These are phyloP conservation scores for Pittosporum tobira DNA, from an alignment of 129 eudicot species.

Conservation along the genomic window DNA sequence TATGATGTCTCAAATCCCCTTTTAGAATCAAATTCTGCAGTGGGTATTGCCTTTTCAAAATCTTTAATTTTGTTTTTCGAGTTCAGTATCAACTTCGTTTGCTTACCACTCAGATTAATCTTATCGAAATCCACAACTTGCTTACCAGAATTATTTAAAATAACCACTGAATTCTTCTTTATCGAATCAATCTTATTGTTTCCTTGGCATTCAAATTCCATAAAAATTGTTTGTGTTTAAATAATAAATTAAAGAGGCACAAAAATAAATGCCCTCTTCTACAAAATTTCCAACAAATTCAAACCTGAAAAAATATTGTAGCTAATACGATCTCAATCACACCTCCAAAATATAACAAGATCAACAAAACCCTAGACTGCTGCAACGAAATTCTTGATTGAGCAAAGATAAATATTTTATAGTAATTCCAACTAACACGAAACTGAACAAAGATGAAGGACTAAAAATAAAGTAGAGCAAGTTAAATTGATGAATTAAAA, in stretches of 20 bases:
- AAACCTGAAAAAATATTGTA: background rate
- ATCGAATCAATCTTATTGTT: slow-evolving; percentile 28
- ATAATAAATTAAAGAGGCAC: slow-evolving; percentile 3
- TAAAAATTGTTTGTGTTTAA: slow-evolving; percentile 29
- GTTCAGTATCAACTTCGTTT: slow-evolving; percentile 22
- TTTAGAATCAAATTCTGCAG: slow-evolving; percentile 10
- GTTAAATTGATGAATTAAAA: background rate
- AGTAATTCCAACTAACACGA: background rate
- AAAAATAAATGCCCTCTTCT: background rate
- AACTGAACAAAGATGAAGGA: background rate
- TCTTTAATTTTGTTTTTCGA: slow-evolving; percentile 13
- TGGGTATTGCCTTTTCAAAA: slow-evolving; percentile 16
- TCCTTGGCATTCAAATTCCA: slow-evolving; percentile 85
- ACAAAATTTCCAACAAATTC: background rate
- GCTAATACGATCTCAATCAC: slow-evolving; percentile 12
- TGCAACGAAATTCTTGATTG: background rate
- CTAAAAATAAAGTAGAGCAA: background rate
- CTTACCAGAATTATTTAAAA: slow-evolving; percentile 8
- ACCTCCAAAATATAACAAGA: slow-evolving; percentile 9
- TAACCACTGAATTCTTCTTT: slow-evolving; percentile 24
- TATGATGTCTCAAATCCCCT: slow-evolving; percentile 8
- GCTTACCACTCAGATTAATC: slow-evolving; percentile 6
- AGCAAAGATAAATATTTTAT: background rate
- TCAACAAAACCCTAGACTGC: background rate
- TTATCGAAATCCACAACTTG: slow-evolving; percentile 20